Conservation (phyloP, 2,329 filamentous ascomycete genomes). For the Xylariales sp. region DNA sequence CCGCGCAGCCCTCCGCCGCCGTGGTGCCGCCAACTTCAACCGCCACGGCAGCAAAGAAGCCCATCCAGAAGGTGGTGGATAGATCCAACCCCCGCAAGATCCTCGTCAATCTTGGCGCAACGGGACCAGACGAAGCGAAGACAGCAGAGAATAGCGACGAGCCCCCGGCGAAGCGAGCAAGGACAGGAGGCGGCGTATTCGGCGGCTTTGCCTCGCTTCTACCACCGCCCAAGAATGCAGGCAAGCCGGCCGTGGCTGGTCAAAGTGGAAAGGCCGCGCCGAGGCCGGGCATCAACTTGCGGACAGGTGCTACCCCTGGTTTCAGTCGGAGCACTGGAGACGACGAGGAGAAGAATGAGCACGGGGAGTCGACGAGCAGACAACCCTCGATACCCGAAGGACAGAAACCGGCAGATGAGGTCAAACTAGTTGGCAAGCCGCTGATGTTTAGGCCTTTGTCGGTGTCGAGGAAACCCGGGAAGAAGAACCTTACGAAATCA, state of each 20-base stretch:
- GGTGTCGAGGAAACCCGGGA: constrained; percentile 68
- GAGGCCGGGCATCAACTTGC: constrained; percentile 63
- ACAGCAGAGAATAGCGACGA: constrained; percentile 35
- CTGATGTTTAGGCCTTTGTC: constrained; percentile 88
- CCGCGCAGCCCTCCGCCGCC: constrained; percentile 34
- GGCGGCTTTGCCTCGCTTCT: constrained; percentile 82
- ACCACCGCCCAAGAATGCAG: constrained; percentile 70
- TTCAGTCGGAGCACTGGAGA: constrained; percentile 59
- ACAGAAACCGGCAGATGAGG: constrained; percentile 56
- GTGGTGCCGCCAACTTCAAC: constrained; percentile 14
- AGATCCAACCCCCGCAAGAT: constrained; percentile 80
- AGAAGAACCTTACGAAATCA: constrained; percentile 52
- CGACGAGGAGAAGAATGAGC: constrained; percentile 17
- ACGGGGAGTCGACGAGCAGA: constrained; percentile 38
- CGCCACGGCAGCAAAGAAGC: constrained; percentile 44
- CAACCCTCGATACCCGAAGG: constrained; percentile 49
- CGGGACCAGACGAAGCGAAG: constrained; percentile 30
- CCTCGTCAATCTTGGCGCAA: constrained; percentile 66
- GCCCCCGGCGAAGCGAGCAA: constrained; percentile 68
- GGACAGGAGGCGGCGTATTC: constrained; percentile 59
- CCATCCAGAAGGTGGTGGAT: constrained; percentile 77
- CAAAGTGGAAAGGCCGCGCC: constrained; percentile 32
- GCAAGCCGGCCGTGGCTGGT: constrained; percentile 29
- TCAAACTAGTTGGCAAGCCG: constrained; percentile 70
- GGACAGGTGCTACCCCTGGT: constrained; percentile 77